Conservation (phyloP, 805 yeast species). For the Metschnikowia rubicola region DNA sequence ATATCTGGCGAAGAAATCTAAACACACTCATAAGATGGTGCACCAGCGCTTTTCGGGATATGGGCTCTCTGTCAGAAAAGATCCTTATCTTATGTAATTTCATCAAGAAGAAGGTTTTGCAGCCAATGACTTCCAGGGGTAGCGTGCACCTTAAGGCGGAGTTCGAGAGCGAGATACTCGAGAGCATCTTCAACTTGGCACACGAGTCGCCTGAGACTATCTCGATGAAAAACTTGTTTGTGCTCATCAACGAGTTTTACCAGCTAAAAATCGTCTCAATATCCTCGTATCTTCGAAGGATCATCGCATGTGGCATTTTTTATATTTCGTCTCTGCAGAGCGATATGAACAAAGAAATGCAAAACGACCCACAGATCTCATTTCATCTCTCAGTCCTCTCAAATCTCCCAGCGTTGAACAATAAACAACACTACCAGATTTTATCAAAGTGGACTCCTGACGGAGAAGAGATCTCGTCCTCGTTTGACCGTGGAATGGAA, state of each 20-base stretch:
- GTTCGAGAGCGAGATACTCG: conserved; percentile 40
- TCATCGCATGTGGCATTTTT: conserved; percentile 84
- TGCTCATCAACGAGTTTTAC: conserved; percentile 51
- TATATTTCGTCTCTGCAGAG: conserved; percentile 46
- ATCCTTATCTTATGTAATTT: conserved; percentile 42
- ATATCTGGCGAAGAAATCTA: conserved; percentile 35
- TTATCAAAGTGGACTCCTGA: conserved; percentile 45
- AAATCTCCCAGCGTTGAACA: conserved; percentile 54
- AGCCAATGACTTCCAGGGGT: conserved; percentile 17
- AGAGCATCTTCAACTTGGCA: conserved; percentile 33
- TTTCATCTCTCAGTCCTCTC: conserved; percentile 56
- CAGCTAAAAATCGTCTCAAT: conserved; percentile 50
- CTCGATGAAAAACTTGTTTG: conserved; percentile 31
- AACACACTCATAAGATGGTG: conserved; percentile 39
- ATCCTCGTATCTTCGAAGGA: conserved; percentile 68
- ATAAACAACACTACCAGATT: conserved; percentile 54
- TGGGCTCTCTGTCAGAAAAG: conserved; percentile 27
- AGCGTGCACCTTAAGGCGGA: conserved; percentile 37
- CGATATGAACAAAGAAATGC: conserved; percentile 4
- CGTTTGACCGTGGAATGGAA: conserved; percentile 38
- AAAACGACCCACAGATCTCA: conserved; percentile 18
- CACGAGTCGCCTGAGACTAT: conserved; percentile 13
- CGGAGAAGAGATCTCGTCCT: conserved; percentile 27
- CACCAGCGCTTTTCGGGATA: conserved; percentile 34
- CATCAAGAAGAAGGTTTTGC: conserved; percentile 39